These are phyloP conservation scores for Hypoxylon sp. DNA, from an alignment of 2,329 filamentous ascomycete species.

Conservation along the genomic window DNA sequence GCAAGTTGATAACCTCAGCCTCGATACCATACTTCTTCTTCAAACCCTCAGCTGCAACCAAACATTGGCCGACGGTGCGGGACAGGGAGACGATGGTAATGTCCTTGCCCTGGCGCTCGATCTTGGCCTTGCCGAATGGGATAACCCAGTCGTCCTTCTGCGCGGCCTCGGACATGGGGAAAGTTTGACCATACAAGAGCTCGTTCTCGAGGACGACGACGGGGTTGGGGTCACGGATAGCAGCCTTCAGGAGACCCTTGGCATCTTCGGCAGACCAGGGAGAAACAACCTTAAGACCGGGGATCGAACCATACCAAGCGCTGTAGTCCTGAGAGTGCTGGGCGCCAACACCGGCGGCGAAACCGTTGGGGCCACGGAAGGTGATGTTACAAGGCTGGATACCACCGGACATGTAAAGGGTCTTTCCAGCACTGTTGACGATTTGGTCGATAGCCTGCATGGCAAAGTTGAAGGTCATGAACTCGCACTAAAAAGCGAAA, in stretches of 20 bases:
- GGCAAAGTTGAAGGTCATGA: slow-evolving; percentile 99
- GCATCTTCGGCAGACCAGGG: slow-evolving; percentile 98
- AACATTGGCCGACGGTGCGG: slow-evolving; percentile 91
- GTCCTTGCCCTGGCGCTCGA: slow-evolving; percentile 95
- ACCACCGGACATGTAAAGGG: slow-evolving; percentile 99
- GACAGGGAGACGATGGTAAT: slow-evolving; percentile 95
- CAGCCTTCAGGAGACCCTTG: slow-evolving; percentile 96
- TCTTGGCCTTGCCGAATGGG: slow-evolving; percentile 98
- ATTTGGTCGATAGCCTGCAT: slow-evolving; percentile 99
- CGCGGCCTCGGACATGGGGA: slow-evolving; percentile 97
- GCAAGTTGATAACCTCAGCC: slow-evolving; percentile 96
- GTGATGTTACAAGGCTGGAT: slow-evolving; percentile 99
- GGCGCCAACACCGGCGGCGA: slow-evolving; percentile 91
- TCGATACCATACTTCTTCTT: slow-evolving; percentile 98
- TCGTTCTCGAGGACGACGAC: slow-evolving; percentile 92
- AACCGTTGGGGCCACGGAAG: slow-evolving; percentile 98
- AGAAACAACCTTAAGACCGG: slow-evolving; percentile 94
- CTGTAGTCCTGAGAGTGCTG: slow-evolving; percentile 99
- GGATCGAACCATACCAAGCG: slow-evolving; percentile 98
- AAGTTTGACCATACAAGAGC: slow-evolving; percentile 88
- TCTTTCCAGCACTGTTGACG: slow-evolving; percentile 99
- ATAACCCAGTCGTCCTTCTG: slow-evolving; percentile 97
- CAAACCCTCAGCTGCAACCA: slow-evolving; percentile 86
- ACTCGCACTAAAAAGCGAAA: slow-evolving; percentile 76
- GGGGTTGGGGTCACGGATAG: slow-evolving; percentile 97